Evolutionary conservation across 306 rosid genomes (phyloP).

Genomic region (Pyrus communis): DNA sequence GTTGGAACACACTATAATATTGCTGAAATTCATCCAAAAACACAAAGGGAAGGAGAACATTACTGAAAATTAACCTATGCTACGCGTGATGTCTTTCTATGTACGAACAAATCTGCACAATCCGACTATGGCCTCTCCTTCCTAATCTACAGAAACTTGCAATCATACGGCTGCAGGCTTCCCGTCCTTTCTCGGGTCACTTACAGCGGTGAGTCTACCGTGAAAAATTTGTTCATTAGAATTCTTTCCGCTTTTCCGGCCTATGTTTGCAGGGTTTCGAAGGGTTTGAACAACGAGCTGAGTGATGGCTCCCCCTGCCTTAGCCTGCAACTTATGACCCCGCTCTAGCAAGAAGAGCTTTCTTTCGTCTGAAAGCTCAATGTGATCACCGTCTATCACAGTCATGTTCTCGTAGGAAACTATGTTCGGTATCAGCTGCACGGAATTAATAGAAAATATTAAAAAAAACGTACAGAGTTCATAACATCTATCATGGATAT

Average conservation of each 20-base stretch:
- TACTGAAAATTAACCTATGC: neutral
- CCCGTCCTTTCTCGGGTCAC: constrained; percentile 89
- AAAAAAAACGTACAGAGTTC: neutral
- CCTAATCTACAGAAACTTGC: neutral
- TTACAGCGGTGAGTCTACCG: constrained; percentile 66
- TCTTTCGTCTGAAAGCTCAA: constrained; percentile 47
- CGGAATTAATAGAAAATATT: neutral
- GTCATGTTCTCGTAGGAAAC: constrained; percentile 64
- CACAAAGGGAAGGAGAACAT: neutral
- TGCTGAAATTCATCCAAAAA: neutral
- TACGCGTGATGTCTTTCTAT: neutral
- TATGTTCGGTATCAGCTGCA: constrained; percentile 75
- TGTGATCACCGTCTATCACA: constrained; percentile 49
- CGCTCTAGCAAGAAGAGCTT: constrained; percentile 47
- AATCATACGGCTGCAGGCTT: constrained; percentile 58
- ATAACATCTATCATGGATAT: neutral
- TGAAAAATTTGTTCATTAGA: constrained; percentile 11
- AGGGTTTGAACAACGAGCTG: constrained; percentile 65
- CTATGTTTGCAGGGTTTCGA: constrained; percentile 17
- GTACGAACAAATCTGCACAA: neutral
- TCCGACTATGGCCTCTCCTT: neutral
- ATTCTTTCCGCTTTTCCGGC: constrained; percentile 27
- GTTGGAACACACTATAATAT: neutral
- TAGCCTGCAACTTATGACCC: constrained; percentile 48
- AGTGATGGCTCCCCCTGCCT: constrained; percentile 43